Evolutionary conservation across 2,329 filamentous ascomycete species (phyloP).

Genomic region (Colletotrichum simmondsii): DNA sequence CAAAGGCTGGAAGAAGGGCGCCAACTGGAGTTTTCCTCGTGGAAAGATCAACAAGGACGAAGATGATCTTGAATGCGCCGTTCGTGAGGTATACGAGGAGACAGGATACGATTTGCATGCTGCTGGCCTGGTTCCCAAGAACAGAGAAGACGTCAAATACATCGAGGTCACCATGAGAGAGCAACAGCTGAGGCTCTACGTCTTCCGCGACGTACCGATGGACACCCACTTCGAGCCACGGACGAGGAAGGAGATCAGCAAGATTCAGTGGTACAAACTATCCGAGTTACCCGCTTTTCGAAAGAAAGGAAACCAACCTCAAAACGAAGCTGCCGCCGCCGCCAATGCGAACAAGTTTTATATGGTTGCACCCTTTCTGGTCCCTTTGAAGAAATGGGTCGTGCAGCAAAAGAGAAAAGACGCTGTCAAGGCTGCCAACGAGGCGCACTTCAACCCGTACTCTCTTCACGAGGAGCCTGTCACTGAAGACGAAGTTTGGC

Average conservation of each 20-base stretch:
- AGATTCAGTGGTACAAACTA: conserved; percentile 93
- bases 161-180: conserved; percentile 92
- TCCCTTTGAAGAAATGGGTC: conserved; percentile 90
- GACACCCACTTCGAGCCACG: conserved; percentile 89
- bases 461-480: conserved; percentile 65
- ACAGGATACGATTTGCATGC: conserved; percentile 86
- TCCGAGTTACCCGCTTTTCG: conserved; percentile 87
- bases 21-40: conserved; percentile 95
- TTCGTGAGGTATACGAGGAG: conserved; percentile 95
- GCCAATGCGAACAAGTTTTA: conserved; percentile 89
- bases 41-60: conserved; percentile 99
- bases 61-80: conserved; percentile 90
- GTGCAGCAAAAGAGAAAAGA: conserved; percentile 84
- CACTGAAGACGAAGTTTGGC: conserved; percentile 71
- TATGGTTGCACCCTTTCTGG: conserved; percentile 95
- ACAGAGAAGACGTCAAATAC: conserved; percentile 76
- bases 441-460: conserved; percentile 53
- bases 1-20: conserved; percentile 97
- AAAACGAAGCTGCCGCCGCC: conserved; percentile 65
- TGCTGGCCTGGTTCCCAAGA: conserved; percentile 79
- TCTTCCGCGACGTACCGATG: conserved; percentile 89
- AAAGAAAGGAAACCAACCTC: conserved; percentile 69
- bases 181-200: conserved; percentile 91
- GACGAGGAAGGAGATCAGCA: conserved; percentile 97
- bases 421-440: conserved; percentile 55